phyloP scores from a whole-genome alignment of 805 yeast genomes.

The Jamesozyma rosinii region DNA sequence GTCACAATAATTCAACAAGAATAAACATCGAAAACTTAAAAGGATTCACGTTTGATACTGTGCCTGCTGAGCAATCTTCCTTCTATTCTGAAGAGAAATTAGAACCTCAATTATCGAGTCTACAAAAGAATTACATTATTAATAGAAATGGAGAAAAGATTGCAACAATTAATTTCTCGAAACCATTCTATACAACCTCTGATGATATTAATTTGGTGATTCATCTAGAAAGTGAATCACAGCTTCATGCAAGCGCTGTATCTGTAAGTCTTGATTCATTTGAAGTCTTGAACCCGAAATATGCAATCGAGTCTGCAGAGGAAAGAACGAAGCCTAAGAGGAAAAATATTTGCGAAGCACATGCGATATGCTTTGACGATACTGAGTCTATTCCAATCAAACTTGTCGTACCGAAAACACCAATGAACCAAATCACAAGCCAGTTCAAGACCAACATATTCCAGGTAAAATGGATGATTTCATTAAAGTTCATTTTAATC shows the following conservation, averaged over 20 bases:
- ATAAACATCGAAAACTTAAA: conserved; percentile 14
- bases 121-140: conserved; percentile 34
- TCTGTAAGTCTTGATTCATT: conserved; percentile 29
- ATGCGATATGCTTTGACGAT: conserved; percentile 27
- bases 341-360: conserved; percentile 23
- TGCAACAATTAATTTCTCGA: conserved; percentile 34
- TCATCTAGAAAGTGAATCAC: conserved; percentile 26
- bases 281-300: conserved; percentile 31
- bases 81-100: conserved; percentile 5
- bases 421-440: conserved; percentile 29
- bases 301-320: conserved; percentile 8
- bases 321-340: conserved; percentile 11
- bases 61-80: background rate
- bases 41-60: conserved; percentile 1
- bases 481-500: conserved; percentile 31
- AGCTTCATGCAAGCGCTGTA: conserved; percentile 33
- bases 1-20: conserved; percentile 5
- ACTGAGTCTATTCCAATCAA: conserved; percentile 23
- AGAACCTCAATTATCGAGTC: conserved; percentile 19
- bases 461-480: conserved; percentile 33
- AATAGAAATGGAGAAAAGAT: conserved; percentile 35
- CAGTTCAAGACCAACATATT: conserved; percentile 36
- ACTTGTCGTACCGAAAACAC: conserved; percentile 28
- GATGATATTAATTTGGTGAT: conserved; percentile 37
- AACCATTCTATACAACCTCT: conserved; percentile 36